A percentile compares a stretch with the other conserved stretches of the same genome.
phyloP scores from a whole-genome alignment of 2,329 filamentous ascomycete species.

The Aspergillus japonicus region DNA sequence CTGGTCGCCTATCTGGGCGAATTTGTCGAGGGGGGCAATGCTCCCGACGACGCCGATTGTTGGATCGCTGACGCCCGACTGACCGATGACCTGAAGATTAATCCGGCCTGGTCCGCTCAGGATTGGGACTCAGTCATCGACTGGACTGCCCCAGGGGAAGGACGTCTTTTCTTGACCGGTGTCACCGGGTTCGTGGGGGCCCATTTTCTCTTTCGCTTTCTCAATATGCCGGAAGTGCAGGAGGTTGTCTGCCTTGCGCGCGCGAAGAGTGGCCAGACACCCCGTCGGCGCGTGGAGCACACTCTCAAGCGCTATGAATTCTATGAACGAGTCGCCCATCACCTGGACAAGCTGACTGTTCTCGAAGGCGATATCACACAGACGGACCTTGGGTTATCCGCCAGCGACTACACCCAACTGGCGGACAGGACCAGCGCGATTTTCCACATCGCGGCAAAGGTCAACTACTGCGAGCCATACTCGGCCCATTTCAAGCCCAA shows the following conservation, averaged over 20 bases:
- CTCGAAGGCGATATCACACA: slow-evolving; percentile 63
- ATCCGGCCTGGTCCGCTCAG: slow-evolving; percentile 5
- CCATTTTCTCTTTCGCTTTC: slow-evolving; percentile 68
- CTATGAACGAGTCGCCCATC: not conserved
- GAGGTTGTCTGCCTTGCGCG: slow-evolving; percentile 71
- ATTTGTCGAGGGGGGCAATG: slow-evolving; percentile 8
- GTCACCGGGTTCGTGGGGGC: slow-evolving; percentile 82
- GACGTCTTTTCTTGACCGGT: slow-evolving; percentile 59
- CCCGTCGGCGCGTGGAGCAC: slow-evolving; percentile 30
- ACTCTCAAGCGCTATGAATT: slow-evolving; percentile 53
- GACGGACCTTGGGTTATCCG: slow-evolving; percentile 64
- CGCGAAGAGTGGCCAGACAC: slow-evolving; percentile 50
- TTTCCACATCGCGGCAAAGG: slow-evolving; percentile 71
- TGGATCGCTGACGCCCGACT: slow-evolving; percentile 4
- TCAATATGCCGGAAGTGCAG: slow-evolving; percentile 51
- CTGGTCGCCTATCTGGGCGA: slow-evolving; percentile 4
- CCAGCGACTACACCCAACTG: slow-evolving; percentile 60
- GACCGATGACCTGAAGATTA: not conserved
- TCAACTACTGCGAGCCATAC: slow-evolving; percentile 74
- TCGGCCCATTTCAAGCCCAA: slow-evolving; percentile 65
- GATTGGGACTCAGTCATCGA: not conserved
- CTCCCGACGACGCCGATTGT: slow-evolving; percentile 4
- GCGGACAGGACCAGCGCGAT: slow-evolving; percentile 63
- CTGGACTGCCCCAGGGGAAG: slow-evolving; percentile 8
- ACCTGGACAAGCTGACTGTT: slow-evolving; percentile 13